phyloP scores from a whole-genome alignment of 2,329 filamentous ascomycete species.

The Cytospora leucostoma region DNA sequence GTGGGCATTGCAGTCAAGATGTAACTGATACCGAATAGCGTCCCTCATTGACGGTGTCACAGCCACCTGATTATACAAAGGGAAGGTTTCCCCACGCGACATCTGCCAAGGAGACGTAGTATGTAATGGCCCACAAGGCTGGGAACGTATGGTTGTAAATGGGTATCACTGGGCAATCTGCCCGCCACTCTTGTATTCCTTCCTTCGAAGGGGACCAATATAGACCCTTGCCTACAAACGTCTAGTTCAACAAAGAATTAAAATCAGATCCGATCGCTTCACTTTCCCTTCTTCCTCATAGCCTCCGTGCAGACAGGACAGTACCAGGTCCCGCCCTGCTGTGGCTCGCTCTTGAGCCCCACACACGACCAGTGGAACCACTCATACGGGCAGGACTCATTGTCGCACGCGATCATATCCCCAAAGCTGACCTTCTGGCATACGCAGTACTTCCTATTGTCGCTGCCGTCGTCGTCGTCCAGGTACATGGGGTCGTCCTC shows the following conservation, averaged over 20 bases:
- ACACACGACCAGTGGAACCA: conserved; percentile 87
- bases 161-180: conserved; percentile 14
- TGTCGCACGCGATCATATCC: conserved; percentile 89
- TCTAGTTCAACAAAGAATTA: neutral
- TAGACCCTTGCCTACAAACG: neutral
- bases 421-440: conserved; percentile 84
- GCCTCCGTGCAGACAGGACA: conserved; percentile 63
- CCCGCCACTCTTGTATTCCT: neutral
- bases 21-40: no score
- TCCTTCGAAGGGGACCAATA: neutral
- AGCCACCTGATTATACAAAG: neutral
- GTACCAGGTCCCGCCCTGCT: conserved; percentile 61
- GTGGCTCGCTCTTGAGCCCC: conserved; percentile 67
- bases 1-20: no score
- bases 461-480: conserved; percentile 70
- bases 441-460: conserved; percentile 80
- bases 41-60: no score
- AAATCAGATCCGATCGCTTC: conserved; percentile 1
- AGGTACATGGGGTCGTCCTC: conserved; percentile 57
- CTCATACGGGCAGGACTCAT: conserved; percentile 76
- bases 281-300: conserved; percentile 46
- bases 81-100: neutral
- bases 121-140: no score
- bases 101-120: neutral
- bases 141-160: neutral